phyloP scores from a whole-genome alignment of 106 monocot species.

The Agapanthus africanus region DNA sequence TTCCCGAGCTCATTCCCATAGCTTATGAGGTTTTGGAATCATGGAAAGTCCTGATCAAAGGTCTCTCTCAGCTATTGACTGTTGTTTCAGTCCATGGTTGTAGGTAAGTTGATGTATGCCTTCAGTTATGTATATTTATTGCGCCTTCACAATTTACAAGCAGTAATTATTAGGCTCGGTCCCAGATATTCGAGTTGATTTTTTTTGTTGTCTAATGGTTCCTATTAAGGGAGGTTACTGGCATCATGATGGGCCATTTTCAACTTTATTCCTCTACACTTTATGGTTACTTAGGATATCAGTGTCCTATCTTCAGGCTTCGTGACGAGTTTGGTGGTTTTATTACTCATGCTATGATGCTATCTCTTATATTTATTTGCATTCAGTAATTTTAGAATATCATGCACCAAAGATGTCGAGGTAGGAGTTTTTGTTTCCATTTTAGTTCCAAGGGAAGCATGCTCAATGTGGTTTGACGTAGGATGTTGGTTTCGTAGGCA shows the following conservation, averaged over 20 bases:
- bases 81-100: conserved; percentile 84
- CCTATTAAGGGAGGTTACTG: neutral
- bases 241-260: neutral
- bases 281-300: too few relatives aligned
- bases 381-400: neutral
- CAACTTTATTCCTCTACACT: neutral
- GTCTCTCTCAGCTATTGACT: conserved; percentile 71
- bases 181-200: neutral
- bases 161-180: neutral
- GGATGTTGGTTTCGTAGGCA: neutral
- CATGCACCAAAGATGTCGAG: too few relatives aligned
- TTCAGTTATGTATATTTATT: too few relatives aligned
- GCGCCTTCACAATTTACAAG: too few relatives aligned
- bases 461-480: neutral
- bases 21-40: conserved; percentile 70
- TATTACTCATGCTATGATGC: neutral
- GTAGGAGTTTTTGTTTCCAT: too few relatives aligned
- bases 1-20: conserved; percentile 76
- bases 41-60: conserved; percentile 84
- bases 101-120: too few relatives aligned
- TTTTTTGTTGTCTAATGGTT: neutral
- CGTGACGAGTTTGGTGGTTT: neutral
- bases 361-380: too few relatives aligned
- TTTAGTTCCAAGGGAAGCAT: neutral
- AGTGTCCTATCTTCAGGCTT: too few relatives aligned